Evolutionary conservation across 352 stramenopile genomes (phyloP), one percentile per base, ranked within the genome.

Genomic region (Phytophthora quininea): DNA sequence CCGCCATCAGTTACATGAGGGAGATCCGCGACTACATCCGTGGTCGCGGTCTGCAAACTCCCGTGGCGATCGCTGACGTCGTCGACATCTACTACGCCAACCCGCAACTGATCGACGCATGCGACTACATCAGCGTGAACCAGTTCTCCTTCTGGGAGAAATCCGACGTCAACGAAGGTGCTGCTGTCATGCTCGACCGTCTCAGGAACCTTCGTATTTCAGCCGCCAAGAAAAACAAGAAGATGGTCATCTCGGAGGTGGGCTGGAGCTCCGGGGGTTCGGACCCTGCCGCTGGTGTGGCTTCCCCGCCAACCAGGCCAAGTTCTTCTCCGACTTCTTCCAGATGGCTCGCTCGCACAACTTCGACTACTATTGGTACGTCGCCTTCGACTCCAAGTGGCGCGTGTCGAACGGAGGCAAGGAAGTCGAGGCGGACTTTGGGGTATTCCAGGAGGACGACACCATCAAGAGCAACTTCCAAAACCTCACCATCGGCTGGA

Each of bases 131-230:
- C 19, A 87, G 79, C 19, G 75, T 91, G 38, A 95, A 93, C 74
- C 80, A 95, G 67, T 95, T 95, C 54, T 85, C 82, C 11, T 90
- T 90, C 67, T 95, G 86, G 86, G 84, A 92, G 47, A 51, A 58
- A 4, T 58, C 54, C 5, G 72, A 89, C 43, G 59, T 84, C 12
- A 81, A 77, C 14, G 80, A 91, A n/a, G 84, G 58, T 14, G 64
- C 66, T 8, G 61, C 76, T 5, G 65, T 73, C 8, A 84, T 79
- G 30, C 75, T 95, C 1, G 81, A 90, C 52, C 82, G 80, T 9
- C 77, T 91, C 6, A 77, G 77, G 40, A 74, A 67, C 33, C 67
- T 90, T 12, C 80, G 83, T 37, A 46, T 71, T 11, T 19, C 71
- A 31, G 78, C 80, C n/a, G 73, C 76, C 0, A 50, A 71, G 0